Base-by-base conservation (phyloP, 1,284 basidiomycete species). In the Rhodotorula sp. region DNA sequence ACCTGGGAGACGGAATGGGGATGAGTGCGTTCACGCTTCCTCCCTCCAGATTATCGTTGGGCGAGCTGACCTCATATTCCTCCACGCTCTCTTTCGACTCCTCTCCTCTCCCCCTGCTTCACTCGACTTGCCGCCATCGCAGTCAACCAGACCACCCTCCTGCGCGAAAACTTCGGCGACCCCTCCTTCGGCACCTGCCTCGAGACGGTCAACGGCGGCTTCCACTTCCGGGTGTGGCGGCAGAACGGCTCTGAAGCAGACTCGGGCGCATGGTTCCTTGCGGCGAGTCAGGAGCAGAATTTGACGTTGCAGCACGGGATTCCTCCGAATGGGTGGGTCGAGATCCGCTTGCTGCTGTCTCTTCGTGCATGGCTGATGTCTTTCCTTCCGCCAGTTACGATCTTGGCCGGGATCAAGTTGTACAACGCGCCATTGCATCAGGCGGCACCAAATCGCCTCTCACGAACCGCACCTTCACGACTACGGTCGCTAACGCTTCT, bases 191-290 rank as follows among this genome's bases (percentile, higher is more conserved):
- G 92, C 0, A 86, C 91, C 2, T 93, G 92, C 79, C 83, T 84
- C 73, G 92, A 98, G 81, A 90, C 91, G 4, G 85, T 96, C 59
- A 77, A 90, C 70, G 94, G 94, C 18, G 94, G 94, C 9, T 87
- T 90, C 76, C 94, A 98, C 78, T 87, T 94, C 79, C 86, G 94
- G 34, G 94, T 94, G 80, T 98, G 91, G 90, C 81, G 15, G 86
- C 65, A 65, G 61, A 64, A 61, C 54, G 68, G 65, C 22, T 56
- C 71, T 13, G 31, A 52, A 2, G 65, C 61, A 53, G 61, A 62
- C 75, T 88, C 88, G 68, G 86, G 88, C 37, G 92, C 93, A 11
- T 84, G 90, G 67, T 97, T 97, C 79, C 83, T 96, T 81, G 93
- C 91, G 57, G 77, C 76, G 4, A 65, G 70, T 61, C 78, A 80